These are phyloP conservation scores for Aspergillus pseudotamarii DNA, from an alignment of 2,329 filamentous ascomycete genomes.

Conservation along the genomic window DNA sequence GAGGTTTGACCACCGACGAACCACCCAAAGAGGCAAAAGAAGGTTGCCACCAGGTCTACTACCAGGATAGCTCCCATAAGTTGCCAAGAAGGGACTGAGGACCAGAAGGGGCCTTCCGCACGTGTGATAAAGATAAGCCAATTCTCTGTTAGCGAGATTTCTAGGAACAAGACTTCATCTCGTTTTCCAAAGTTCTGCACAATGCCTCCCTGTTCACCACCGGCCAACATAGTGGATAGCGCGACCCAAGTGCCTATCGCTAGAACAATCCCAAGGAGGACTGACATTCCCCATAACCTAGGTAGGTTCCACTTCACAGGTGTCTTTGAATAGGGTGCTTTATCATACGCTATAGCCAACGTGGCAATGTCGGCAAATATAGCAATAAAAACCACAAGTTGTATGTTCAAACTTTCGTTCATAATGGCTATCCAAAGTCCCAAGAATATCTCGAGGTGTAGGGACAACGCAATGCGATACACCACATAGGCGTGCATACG, in stretches of 20 bases:
- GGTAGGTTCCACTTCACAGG: constrained; percentile 95
- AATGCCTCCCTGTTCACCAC: constrained; percentile 74
- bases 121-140: constrained; percentile 97
- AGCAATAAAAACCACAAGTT: constrained; percentile 89
- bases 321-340: constrained; percentile 80
- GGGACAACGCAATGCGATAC: constrained; percentile 89
- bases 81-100: constrained; percentile 84
- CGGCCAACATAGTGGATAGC: constrained; percentile 77
- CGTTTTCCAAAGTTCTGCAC: constrained; percentile 85
- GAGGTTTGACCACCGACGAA: constrained; percentile 72
- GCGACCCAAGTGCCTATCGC: constrained; percentile 86
- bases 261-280: constrained; percentile 78
- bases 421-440: constrained; percentile 89
- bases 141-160: constrained; percentile 90
- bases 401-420: constrained; percentile 80
- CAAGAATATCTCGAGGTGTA: constrained; percentile 89
- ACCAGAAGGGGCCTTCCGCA: constrained; percentile 91
- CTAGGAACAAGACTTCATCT: constrained; percentile 82
- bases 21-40: constrained; percentile 85
- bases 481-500: constrained; percentile 96
- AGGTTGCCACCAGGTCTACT: constrained; percentile 81
- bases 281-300: constrained; percentile 91
- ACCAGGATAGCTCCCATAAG: constrained; percentile 74
- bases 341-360: constrained; percentile 90
- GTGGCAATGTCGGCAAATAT: constrained; percentile 94